Evolutionary conservation across 495 filamentous ascomycete genomes (phyloP).

Genomic region (Penicillium cosmopolitanum): DNA sequence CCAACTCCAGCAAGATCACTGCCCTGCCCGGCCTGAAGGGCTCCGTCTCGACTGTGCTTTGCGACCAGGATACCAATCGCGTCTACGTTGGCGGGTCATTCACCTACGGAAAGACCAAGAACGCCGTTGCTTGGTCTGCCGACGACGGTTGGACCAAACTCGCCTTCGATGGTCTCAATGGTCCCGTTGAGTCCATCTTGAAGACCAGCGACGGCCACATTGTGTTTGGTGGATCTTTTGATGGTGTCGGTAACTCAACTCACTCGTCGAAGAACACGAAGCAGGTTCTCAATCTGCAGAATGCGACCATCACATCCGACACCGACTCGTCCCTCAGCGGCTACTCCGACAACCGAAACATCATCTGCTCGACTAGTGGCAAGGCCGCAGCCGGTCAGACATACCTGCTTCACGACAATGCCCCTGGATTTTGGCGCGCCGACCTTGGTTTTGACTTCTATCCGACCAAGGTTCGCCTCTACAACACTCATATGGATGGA

Average conservation of each 20-base stretch:
- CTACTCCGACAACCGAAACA: slow-evolving; percentile 78
- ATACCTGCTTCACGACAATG: slow-evolving; percentile 82
- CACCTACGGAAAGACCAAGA: slow-evolving; percentile 74
- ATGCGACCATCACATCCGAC: slow-evolving; percentile 70
- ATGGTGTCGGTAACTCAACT: slow-evolving; percentile 82
- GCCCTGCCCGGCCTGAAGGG: slow-evolving; percentile 79
- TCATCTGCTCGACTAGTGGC: slow-evolving; percentile 77
- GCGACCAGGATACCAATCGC: slow-evolving; percentile 77
- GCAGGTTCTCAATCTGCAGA: slow-evolving; percentile 83
- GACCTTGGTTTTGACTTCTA: slow-evolving; percentile 78
- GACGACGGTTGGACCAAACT: slow-evolving; percentile 75
- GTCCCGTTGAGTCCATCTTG: slow-evolving; percentile 83
- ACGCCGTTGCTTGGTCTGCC: slow-evolving; percentile 83
- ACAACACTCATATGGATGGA: slow-evolving; percentile 86
- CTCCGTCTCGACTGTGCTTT: slow-evolving; percentile 77
- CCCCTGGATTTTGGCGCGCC: slow-evolving; percentile 83
- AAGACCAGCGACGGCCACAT: slow-evolving; percentile 80
- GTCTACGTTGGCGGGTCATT: slow-evolving; percentile 94
- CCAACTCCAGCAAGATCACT: slow-evolving; percentile 65
- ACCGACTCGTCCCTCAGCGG: slow-evolving; percentile 62
- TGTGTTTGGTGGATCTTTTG: slow-evolving; percentile 91
- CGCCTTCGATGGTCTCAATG: slow-evolving; percentile 93
- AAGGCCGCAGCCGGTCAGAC: slow-evolving; percentile 69
- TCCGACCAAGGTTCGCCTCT: slow-evolving; percentile 83
- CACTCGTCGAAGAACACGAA: slow-evolving; percentile 55